Evolutionary conservation across 2,329 filamentous ascomycete species (phyloP).

Genomic region (Stenocarpella maydis): DNA sequence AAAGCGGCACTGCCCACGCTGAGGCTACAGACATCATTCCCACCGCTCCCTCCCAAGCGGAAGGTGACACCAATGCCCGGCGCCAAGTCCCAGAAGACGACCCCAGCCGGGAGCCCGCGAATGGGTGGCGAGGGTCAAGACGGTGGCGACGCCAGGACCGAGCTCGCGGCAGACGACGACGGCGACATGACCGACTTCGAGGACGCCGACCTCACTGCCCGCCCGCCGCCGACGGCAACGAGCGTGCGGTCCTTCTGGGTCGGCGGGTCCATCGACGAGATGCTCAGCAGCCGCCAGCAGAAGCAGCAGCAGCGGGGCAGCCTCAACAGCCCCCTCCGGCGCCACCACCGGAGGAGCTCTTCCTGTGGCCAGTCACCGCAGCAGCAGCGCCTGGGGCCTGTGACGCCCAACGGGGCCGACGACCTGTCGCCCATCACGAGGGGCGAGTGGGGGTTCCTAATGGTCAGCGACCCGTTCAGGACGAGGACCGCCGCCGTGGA

Average conservation of each 20-base stretch:
- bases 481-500: conserved; percentile 59
- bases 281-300: conserved; percentile 44
- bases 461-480: conserved; percentile 56
- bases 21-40: conserved; percentile 44
- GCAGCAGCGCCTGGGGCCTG: conserved; percentile 50
- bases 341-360: conserved; percentile 31
- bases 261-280: conserved; percentile 53
- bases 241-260: conserved; percentile 36
- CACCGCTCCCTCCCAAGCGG: conserved; percentile 9
- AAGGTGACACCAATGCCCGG: conserved; percentile 29
- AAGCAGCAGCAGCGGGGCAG: conserved; percentile 33
- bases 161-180: conserved; percentile 40
- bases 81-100: conserved; percentile 4
- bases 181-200: conserved; percentile 44
- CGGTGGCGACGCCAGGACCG: conserved; percentile 37
- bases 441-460: conserved; percentile 70
- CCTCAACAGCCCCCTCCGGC: background rate
- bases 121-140: no score
- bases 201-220: conserved; percentile 50
- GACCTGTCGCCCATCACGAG: conserved; percentile 70
- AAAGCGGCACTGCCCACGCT: conserved; percentile 32
- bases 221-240: conserved; percentile 42
- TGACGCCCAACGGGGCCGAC: conserved; percentile 67
- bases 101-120: background rate
- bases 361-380: conserved; percentile 14